Evolutionary conservation across 1,139 yeast species (phyloP), one percentile per base, ranked within the genome.

Genomic region (Taphrina confusa): DNA sequence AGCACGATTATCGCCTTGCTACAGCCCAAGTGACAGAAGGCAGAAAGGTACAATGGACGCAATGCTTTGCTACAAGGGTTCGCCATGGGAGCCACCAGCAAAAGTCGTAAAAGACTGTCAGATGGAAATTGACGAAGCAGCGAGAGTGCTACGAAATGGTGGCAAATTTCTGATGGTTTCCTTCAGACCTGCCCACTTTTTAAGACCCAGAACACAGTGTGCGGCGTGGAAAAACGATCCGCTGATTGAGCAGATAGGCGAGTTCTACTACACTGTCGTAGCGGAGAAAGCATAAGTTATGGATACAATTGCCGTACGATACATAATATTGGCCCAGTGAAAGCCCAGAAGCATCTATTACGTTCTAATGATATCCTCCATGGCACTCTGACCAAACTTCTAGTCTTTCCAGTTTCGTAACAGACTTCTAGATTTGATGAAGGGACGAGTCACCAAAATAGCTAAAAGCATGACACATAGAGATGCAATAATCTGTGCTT

Each of bases 401-500:
- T 31, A 54, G 2, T 47, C 58, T 4, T 44, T 16, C 62, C 62
- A 60, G 8, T 45, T 51, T 33, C 52, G 14, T 25, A 40, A 33
- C 16, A 60, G 28, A 16, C 33, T 40, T 52, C 55, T 57, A 25
- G 12, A n/a, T 31, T 18, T 42, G 5, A 83, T 89, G 73, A 81
- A 74, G n/a, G 91, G 90, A 61, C 78, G 79, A 33, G 83, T 73
- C 12, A 80, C 69, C 2, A 76, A 69, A 62, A 79, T 76, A 1
- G 78, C 77, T 0, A 76, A 72, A 2, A 82, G 62, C 61, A 90
- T 75, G 0, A 78, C 75, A 0, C 74, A 72, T 2, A 91, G 78
- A 0, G 96, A 88, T 3, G 76, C 66, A 9, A 85, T 60, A 58
- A 92, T 79, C 67, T 84, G 85, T 14, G 75, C 69, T 68, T 82